Percentiles rank a stretch among this genome's conserved stretches.
These are phyloP conservation scores for Penicilliopsis zonata DNA, from an alignment of 495 filamentous ascomycete genomes.

Conservation along the genomic window DNA sequence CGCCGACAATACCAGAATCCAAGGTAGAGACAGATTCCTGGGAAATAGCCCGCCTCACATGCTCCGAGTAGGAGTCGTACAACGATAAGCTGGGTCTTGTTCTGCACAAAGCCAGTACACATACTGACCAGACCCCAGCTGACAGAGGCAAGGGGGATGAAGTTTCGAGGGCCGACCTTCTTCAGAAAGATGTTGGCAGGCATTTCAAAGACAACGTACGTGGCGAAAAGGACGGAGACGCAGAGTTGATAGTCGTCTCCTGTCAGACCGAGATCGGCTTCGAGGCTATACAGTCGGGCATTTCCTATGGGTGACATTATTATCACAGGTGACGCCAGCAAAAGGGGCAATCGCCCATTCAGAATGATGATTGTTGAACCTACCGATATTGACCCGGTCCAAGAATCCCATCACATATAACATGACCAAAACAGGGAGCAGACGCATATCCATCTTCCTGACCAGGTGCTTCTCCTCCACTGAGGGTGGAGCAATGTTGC, in stretches of 20 bases:
- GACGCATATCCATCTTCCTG: slow-evolving; percentile 44
- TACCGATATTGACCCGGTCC: slow-evolving; percentile 39
- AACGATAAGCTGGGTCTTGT: slow-evolving; percentile 42
- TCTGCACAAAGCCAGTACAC: slow-evolving; percentile 50
- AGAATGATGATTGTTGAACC: not conserved
- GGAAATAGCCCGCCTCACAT: slow-evolving; percentile 43
- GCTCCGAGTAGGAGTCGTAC: slow-evolving; percentile 43
- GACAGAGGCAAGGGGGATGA: slow-evolving; percentile 50
- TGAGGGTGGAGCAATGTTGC: not conserved
- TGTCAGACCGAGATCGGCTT: slow-evolving; percentile 49
- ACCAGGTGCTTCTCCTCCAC: slow-evolving; percentile 30
- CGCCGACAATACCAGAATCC: slow-evolving; percentile 65
- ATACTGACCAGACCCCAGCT: slow-evolving; percentile 63
- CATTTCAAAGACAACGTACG: slow-evolving; percentile 42
- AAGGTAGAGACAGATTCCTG: slow-evolving; percentile 52
- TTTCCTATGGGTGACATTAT: slow-evolving; percentile 49
- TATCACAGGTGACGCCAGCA: too few relatives aligned
- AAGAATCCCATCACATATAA: slow-evolving; percentile 56
- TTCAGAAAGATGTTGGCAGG: slow-evolving; percentile 68
- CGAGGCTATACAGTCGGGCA: slow-evolving; percentile 55
- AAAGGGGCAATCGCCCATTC: slow-evolving; percentile 3
- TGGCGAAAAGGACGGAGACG: slow-evolving; percentile 64
- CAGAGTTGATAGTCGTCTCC: slow-evolving; percentile 57
- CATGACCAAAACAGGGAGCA: slow-evolving; percentile 48
- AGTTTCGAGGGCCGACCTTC: slow-evolving; percentile 61